A percentile compares a stretch with the other conserved stretches of the same genome.
Evolutionary conservation across 202 grass and related monocot species (phyloP).

Genomic region (Brachypodium distachyon): DNA sequence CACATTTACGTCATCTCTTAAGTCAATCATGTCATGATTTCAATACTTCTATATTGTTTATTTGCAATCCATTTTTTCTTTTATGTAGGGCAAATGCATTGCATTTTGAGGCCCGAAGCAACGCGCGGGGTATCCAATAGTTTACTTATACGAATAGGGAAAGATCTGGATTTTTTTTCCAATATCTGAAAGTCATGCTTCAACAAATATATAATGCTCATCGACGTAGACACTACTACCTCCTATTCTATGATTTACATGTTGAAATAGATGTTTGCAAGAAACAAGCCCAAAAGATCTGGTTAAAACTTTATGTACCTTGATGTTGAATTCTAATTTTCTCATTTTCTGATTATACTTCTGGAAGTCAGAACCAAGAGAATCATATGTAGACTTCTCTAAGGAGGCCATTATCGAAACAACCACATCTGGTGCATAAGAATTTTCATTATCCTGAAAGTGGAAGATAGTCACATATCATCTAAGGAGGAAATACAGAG

Average conservation of each 20-base stretch:
- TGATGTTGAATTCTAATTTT: slow-evolving; percentile 88
- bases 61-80: too few relatives aligned
- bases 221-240: neutral
- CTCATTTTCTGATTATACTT: slow-evolving; percentile 99
- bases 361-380: slow-evolving; percentile 51
- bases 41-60: too few relatives aligned
- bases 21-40: too few relatives aligned
- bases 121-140: too few relatives aligned
- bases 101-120: too few relatives aligned
- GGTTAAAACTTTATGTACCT: slow-evolving; percentile 37
- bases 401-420: slow-evolving; percentile 66
- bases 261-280: neutral
- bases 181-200: neutral
- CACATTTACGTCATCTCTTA: too few relatives aligned
- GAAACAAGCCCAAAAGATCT: neutral
- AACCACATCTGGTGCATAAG: slow-evolving; percentile 52
- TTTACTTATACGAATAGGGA: neutral
- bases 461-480: slow-evolving; percentile 10
- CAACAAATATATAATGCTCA: neutral
- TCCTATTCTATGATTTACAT: too few relatives aligned
- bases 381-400: slow-evolving; percentile 63
- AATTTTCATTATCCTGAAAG: slow-evolving; percentile 54
- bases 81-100: too few relatives aligned
- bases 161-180: slow-evolving; percentile 18
- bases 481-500: neutral